Percentiles rank a stretch among this genome's conserved stretches.
These are phyloP conservation scores for Cryptococcus sp. DNA, from an alignment of 1,284 basidiomycete species.

Conservation along the genomic window DNA sequence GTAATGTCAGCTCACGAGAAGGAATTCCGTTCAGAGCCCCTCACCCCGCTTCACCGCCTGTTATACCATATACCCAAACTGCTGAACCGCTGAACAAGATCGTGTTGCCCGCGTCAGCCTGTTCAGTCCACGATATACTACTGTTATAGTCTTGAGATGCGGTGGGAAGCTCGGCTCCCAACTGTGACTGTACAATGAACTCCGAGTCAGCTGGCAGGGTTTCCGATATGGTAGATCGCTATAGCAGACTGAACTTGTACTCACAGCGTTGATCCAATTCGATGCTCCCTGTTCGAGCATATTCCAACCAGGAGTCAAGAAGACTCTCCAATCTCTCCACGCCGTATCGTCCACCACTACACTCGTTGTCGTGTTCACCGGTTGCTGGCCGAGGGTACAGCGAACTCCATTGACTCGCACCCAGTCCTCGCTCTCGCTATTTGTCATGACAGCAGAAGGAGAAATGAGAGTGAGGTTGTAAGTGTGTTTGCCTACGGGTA, in stretches of 20 bases:
- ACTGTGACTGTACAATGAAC: conserved; percentile 21
- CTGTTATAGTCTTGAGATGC: conserved; percentile 23
- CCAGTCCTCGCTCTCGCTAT: conserved; percentile 16
- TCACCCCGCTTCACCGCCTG: conserved; percentile 32
- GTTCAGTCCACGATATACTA: conserved; percentile 39
- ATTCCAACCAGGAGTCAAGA: conserved; percentile 39
- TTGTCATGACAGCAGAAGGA: background rate
- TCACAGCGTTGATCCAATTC: conserved; percentile 38
- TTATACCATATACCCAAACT: conserved; percentile 36
- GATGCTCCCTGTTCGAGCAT: conserved; percentile 35
- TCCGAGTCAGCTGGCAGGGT: no score
- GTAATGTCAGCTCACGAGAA: background rate
- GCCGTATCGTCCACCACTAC: conserved; percentile 41
- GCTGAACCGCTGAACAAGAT: conserved; percentile 32
- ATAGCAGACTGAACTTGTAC: conserved; percentile 10
- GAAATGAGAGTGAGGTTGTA: conserved; percentile 18
- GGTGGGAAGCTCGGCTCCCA: conserved; percentile 20
- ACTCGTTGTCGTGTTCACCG: conserved; percentile 21
- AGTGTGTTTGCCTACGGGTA: conserved; percentile 26
- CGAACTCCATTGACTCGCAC: conserved; percentile 26
- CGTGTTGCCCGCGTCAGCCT: conserved; percentile 21
- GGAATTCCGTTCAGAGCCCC: background rate
- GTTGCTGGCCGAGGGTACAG: conserved; percentile 17
- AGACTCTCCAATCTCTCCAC: conserved; percentile 34
- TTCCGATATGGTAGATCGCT: no score